Evolutionary conservation across 345 rosid genomes (phyloP), one percentile per base, ranked within the genome.

Genomic region (Acer yangbiense): DNA sequence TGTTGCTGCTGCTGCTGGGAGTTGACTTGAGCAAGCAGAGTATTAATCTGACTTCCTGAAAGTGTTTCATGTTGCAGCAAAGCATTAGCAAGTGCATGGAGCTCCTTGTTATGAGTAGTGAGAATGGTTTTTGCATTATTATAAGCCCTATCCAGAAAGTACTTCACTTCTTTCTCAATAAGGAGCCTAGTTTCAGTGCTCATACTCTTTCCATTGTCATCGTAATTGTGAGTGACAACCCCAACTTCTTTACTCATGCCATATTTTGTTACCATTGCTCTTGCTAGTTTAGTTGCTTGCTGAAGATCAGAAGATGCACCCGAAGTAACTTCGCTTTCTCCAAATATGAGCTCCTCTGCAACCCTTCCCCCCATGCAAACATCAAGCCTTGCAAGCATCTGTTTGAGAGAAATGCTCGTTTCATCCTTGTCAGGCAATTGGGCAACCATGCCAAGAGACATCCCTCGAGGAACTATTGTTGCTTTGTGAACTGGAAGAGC

Each of bases 401-500:
- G 99, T 78, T 88, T 96, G 65, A 91, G 83, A 0, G 98, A 89
- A 29, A 86, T 77, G 73, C 92, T 90, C 0, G 90, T 90, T 83
- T 92, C 84, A 71, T 96, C 98, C 88, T 91, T 86, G 43, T 94
- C 97, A 0, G 98, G 98, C 83, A 96, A 82, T 72, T 91, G 94
- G 73, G 99, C 57, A 58, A 96, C 99, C 98, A 94, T 92, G 63
- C 99, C 99, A 65, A 94, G 97, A 75, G 99, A 77, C 93, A 87
- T 90, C 52, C 99, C 98, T 55, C 98, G 93, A 25, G 98, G 98
- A 76, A 96, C 95, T 61, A 96, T 94, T 35, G 99, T 96, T 41
- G 98, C 98, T 80, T 96, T 96, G 88, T 92, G 99, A 69, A 96
- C 97, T 27, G 98, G 94, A 80, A 89, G 91, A 68, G 98, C 98